A percentile compares a stretch with the other conserved stretches of the same genome.
Evolutionary conservation across 257 asterid species (phyloP).

Genomic region (Phtheirospermum japonicum): DNA sequence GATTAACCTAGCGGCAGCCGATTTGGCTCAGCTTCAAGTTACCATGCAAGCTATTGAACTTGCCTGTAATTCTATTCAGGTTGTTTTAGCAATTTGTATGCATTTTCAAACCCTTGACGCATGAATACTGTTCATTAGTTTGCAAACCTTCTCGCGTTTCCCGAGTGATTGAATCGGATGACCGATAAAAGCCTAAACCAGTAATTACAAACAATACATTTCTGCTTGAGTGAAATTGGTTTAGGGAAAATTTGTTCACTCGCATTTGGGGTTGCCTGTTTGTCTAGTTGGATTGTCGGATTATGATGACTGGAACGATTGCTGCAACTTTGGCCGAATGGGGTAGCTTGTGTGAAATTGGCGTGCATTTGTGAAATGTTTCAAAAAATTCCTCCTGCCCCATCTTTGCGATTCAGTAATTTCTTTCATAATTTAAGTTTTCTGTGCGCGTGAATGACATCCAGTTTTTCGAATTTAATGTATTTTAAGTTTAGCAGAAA

Average conservation of each 20-base stretch:
- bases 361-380: slow-evolving; percentile 8
- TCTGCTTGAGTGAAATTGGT: slow-evolving; percentile 15
- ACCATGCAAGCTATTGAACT: slow-evolving; percentile 80
- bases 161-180: not conserved
- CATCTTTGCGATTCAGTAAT: not conserved
- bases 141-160: slow-evolving; percentile 7
- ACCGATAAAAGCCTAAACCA: slow-evolving; percentile 9
- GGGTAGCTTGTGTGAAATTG: slow-evolving; percentile 23
- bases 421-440: not conserved
- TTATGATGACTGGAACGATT: slow-evolving; percentile 16
- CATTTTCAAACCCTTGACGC: slow-evolving; percentile 26
- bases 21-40: slow-evolving; percentile 74
- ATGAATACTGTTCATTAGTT: not conserved
- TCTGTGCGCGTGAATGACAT: not conserved
- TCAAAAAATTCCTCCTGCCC: not conserved
- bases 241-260: not conserved
- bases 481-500: not conserved
- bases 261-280: slow-evolving; percentile 11
- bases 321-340: slow-evolving; percentile 14
- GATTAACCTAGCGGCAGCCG: slow-evolving; percentile 43
- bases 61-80: slow-evolving; percentile 93
- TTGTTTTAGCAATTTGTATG: slow-evolving; percentile 20
- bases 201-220: not conserved
- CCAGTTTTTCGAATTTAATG: slow-evolving; percentile 10
- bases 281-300: slow-evolving; percentile 13